A percentile compares a stretch with the other conserved stretches of the same genome.
phyloP scores from a whole-genome alignment of 306 rosid genomes.

The Begonia masoniana region DNA sequence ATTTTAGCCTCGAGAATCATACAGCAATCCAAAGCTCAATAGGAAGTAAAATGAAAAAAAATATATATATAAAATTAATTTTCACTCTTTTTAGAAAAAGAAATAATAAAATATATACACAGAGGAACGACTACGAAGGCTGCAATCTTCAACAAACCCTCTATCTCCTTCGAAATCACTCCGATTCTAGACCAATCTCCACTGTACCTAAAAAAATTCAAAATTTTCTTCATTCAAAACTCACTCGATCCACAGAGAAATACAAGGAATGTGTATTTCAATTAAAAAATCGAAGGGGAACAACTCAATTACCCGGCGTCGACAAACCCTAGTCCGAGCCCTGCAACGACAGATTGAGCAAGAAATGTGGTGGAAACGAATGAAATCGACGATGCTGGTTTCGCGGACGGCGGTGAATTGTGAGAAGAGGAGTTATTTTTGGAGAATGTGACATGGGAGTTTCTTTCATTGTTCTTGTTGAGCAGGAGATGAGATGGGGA shows the following conservation, averaged over 20 bases:
- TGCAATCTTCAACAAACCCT: constrained; percentile 49
- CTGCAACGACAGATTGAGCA: constrained; percentile 44
- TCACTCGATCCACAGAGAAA: constrained; percentile 5
- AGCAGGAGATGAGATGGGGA: constrained; percentile 11
- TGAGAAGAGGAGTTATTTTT: constrained; percentile 28
- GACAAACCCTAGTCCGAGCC: constrained; percentile 65
- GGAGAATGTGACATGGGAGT: constrained; percentile 11
- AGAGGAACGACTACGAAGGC: constrained; percentile 65
- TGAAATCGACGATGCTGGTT: no score
- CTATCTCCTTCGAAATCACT: constrained; percentile 50
- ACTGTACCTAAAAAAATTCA: constrained; percentile 44
- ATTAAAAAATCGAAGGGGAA: neutral
- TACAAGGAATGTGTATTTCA: neutral
- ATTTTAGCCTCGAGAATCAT: no score
- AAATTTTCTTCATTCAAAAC: no score
- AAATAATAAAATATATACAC: constrained; percentile 43
- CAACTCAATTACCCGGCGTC: constrained; percentile 54
- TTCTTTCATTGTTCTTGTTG: constrained; percentile 20
- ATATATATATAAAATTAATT: neutral
- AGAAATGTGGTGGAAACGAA: constrained; percentile 29
- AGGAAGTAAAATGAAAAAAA: no score
- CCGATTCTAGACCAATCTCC: constrained; percentile 98
- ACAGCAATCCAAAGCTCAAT: no score
- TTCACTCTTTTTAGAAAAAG: constrained; percentile 18
- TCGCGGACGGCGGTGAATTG: neutral